Conservation (phyloP, 306 rosid species). For the Fragaria nilgerrensis region DNA sequence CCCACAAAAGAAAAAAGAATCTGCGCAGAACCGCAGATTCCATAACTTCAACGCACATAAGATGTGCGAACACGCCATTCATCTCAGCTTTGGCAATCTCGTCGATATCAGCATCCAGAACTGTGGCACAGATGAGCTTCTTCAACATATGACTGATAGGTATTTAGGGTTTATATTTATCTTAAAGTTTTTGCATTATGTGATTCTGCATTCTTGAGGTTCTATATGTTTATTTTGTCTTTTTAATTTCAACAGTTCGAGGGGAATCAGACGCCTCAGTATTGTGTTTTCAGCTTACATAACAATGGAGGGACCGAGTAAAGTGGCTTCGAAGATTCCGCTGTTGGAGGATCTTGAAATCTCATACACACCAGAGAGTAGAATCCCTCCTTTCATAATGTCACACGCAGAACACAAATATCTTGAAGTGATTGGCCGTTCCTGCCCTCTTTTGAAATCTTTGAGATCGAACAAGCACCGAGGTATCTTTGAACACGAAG, state of each 20-base stretch:
- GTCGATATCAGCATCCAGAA: constrained; percentile 36
- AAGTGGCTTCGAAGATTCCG: not conserved
- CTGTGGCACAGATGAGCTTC: constrained; percentile 39
- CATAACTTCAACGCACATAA: not conserved
- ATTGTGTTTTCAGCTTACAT: constrained; percentile 25
- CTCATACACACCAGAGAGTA: no score
- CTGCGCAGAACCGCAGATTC: not conserved
- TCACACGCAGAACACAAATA: no score
- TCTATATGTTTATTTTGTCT: no score
- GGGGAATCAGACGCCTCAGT: constrained; percentile 36
- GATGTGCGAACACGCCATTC: constrained; percentile 44
- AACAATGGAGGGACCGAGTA: constrained; percentile 31
- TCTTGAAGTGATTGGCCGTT: no score
- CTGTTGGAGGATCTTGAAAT: no score
- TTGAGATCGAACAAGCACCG: not conserved
- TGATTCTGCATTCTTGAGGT: no score
- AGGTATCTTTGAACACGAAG: not conserved
- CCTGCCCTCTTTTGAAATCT: no score
- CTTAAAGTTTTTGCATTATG: no score
- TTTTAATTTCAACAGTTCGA: constrained; percentile 20
- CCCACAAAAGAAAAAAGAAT: no score
- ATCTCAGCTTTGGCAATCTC: constrained; percentile 35
- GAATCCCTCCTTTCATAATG: no score
- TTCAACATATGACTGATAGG: constrained; percentile 40
- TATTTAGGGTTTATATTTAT: not conserved